A percentile compares a stretch with the other conserved stretches of the same genome.
phyloP scores from a whole-genome alignment of 192 early-diverging fungal genomes.

The Backusella liffmaniae region DNA sequence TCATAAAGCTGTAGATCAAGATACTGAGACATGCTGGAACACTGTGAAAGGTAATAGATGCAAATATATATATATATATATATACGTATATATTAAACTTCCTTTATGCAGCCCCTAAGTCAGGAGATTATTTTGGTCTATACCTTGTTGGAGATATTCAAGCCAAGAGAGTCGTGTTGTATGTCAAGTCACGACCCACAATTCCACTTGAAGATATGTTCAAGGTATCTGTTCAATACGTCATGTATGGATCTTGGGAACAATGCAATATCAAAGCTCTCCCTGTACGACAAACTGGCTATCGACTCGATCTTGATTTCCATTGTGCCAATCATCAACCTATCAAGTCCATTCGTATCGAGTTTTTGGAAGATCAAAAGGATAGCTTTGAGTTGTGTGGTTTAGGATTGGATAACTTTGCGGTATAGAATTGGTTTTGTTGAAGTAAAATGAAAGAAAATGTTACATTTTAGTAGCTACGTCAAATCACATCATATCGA shows the following conservation, averaged over 20 bases:
- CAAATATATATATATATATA: no score
- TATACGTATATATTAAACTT: not conserved
- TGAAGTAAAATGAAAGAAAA: no score
- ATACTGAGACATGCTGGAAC: constrained; percentile 53
- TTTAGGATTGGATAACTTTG: constrained; percentile 23
- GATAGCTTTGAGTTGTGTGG: constrained; percentile 22
- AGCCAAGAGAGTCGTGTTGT: constrained; percentile 8
- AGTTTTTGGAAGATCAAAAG: constrained; percentile 10
- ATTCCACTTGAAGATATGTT: constrained; percentile 3
- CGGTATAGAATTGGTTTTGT: not conserved
- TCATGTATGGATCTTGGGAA: constrained; percentile 16
- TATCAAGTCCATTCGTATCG: constrained; percentile 13
- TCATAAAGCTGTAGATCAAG: constrained; percentile 49
- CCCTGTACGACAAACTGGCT: not conserved
- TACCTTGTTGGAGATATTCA: constrained; percentile 34
- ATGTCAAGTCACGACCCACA: not conserved
- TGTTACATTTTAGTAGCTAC: not conserved
- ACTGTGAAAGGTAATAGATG: constrained; percentile 17
- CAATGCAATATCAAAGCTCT: not conserved
- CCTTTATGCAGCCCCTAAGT: constrained; percentile 28
- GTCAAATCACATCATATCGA: not conserved
- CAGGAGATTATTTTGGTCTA: constrained; percentile 51
- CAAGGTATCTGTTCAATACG: constrained; percentile 11
- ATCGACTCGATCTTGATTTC: constrained; percentile 9
- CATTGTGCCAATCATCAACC: not conserved